Percentiles rank a stretch among this genome's conserved stretches.
Evolutionary conservation across 495 filamentous ascomycete species (phyloP).

Genomic region (Penicillium bovifimosum): DNA sequence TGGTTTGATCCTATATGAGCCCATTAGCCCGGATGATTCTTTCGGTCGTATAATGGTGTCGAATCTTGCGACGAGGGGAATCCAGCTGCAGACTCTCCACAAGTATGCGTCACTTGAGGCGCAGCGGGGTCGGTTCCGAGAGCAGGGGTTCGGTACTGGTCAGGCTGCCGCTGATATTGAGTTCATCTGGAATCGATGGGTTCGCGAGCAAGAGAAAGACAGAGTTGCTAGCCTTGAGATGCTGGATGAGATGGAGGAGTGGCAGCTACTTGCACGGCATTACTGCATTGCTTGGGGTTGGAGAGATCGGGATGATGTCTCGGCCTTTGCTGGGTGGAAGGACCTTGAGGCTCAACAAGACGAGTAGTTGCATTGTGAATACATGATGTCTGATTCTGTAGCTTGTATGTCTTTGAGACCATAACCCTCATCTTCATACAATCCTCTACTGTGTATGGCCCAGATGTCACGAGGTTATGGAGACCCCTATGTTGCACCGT

Average conservation of each 20-base stretch:
- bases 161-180: constrained; percentile 63
- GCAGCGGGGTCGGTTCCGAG: constrained; percentile 59
- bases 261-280: constrained; percentile 79
- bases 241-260: constrained; percentile 95
- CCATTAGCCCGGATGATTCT: constrained; percentile 71
- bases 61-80: constrained; percentile 80
- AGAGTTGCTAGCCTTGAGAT: constrained; percentile 75
- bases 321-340: constrained; percentile 39
- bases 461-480: too few relatives aligned
- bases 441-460: too few relatives aligned
- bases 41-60: constrained; percentile 88
- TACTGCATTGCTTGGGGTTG: constrained; percentile 89
- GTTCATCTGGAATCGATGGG: constrained; percentile 71
- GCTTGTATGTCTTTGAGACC: too few relatives aligned
- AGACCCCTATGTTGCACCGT: neutral
- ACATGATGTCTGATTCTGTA: neutral
- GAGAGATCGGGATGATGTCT: constrained; percentile 39
- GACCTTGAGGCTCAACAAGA: constrained; percentile 24
- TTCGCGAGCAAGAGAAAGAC: constrained; percentile 66
- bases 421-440: too few relatives aligned
- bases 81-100: constrained; percentile 76
- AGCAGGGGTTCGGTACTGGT: constrained; percentile 53
- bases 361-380: constrained; percentile 7
- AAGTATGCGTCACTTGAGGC: constrained; percentile 58
- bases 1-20: constrained; percentile 80